Evolutionary conservation across 1,284 basidiomycete species (phyloP).

Genomic region (Microbotryum intermedium): DNA sequence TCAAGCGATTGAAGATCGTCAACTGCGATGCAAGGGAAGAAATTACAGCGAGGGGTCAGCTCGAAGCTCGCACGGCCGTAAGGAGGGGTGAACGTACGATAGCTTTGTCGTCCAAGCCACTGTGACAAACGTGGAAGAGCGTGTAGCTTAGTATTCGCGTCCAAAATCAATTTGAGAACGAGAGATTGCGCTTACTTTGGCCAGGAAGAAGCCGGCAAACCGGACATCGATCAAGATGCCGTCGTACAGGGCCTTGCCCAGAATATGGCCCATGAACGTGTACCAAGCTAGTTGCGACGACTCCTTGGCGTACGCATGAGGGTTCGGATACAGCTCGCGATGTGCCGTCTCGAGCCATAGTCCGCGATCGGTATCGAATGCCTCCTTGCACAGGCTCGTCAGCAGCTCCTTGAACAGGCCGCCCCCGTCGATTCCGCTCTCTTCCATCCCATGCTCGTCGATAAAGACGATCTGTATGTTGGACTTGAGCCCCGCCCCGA

Average conservation of each 20-base stretch:
- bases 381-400: constrained; percentile 78
- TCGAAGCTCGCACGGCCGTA: neutral
- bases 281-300: constrained; percentile 81
- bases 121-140: constrained; percentile 35
- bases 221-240: constrained; percentile 93
- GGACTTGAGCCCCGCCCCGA: constrained; percentile 66
- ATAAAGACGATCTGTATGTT: constrained; percentile 80
- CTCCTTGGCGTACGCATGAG: constrained; percentile 78
- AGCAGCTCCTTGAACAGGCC: constrained; percentile 98
- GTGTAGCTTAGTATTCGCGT: neutral
- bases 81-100: constrained; percentile 37
- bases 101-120: constrained; percentile 80
- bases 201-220: constrained; percentile 91
- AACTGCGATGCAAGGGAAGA: constrained; percentile 38
- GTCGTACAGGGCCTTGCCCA: constrained; percentile 94
- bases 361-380: constrained; percentile 88
- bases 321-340: constrained; percentile 91
- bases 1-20: constrained; percentile 89
- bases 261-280: constrained; percentile 80
- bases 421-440: constrained; percentile 91
- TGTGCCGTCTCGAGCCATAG: constrained; percentile 83
- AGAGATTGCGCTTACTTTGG: constrained; percentile 52
- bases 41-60: neutral
- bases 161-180: constrained; percentile 33
- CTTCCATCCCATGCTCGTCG: constrained; percentile 75